Evolutionary conservation across 163 green algal genomes (phyloP).

Genomic region (Prototheca stagnorum): DNA sequence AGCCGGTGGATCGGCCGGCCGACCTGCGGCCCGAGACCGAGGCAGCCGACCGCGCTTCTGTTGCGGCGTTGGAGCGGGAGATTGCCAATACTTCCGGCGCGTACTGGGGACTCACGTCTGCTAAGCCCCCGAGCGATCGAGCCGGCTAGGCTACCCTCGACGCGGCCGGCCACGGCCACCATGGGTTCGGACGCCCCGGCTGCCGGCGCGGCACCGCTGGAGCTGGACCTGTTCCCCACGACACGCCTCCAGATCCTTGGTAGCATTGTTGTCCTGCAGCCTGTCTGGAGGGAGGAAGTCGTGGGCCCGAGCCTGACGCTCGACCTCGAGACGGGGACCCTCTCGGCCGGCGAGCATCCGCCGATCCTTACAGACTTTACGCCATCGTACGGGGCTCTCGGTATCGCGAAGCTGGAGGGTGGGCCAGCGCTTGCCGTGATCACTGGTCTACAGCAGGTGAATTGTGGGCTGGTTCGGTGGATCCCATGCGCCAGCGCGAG

Average conservation of each 20-base stretch:
- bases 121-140: not conserved
- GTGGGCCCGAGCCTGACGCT: conserved; percentile 17
- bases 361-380: conserved; percentile 5
- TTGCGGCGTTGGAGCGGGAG: conserved; percentile 2
- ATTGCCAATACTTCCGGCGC: not conserved
- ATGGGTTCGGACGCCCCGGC: too few relatives aligned
- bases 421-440: conserved; percentile 22
- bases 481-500: too few relatives aligned
- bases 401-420: conserved; percentile 13
- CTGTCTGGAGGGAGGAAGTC: conserved; percentile 7
- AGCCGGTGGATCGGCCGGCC: too few relatives aligned
- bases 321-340: conserved; percentile 26
- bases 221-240: conserved; percentile 18
- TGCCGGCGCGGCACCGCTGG: too few relatives aligned
- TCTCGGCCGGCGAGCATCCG: conserved; percentile 16
- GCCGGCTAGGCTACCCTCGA: too few relatives aligned
- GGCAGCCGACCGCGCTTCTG: not conserved
- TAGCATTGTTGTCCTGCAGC: conserved; percentile 26
- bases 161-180: too few relatives aligned
- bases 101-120: not conserved
- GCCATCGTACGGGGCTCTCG: conserved; percentile 21
- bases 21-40: too few relatives aligned
- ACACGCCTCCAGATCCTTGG: conserved; percentile 24
- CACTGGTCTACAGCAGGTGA: conserved; percentile 14
- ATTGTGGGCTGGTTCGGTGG: not conserved